Base-by-base conservation (phyloP, 805 yeast species). In the Candida odintsovae region DNA sequence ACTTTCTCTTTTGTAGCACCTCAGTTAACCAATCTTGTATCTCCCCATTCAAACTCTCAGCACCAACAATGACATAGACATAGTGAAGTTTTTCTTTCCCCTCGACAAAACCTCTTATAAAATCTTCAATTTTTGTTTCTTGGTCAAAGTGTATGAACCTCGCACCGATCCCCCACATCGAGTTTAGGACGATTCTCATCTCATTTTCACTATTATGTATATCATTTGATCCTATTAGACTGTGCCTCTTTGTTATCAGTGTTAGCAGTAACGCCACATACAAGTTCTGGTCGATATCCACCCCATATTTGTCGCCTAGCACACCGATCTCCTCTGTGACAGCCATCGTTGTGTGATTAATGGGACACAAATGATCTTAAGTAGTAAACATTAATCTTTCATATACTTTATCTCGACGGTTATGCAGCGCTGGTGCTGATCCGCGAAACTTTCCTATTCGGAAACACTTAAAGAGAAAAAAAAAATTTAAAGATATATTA, bases 181-280 rank as follows among this genome's bases (percentile, higher is more conserved):
- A 28, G 28, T 52, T 48, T 18, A 53, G 25, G 4, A 50, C 33
- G 12, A 44, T 44, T 3, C 46, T 44, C 13, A 63, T 38, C 38
- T 60, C 64, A 10, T 43, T 12, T 3, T 49, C 40, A 1, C 61
- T 57, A 4, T 46, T 37, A 3, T 15, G 9, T 0, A 51, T 46
- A 16, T 57, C 52, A 7, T 47, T 23, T 2, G 66, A 54, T 2
- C 62, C 51, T 3, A 65, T 50, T 7, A 61, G 31, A 15, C 64
- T 43, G 44, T 62, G 59, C 15, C 58, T 50, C 40, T 50, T 48
- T 1, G 64, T 62, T 9, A 64, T 51, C 2, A 50, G n/a, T 2
- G 49, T 33, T 20, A 33, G 36, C 12, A 33, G 20, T 8, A 33
- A 16, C 18, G 36, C 36, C 36, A 33, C 36, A 33, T 33, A 33